Base-by-base conservation (phyloP, 257 asterid species). In the Rhazya stricta region DNA sequence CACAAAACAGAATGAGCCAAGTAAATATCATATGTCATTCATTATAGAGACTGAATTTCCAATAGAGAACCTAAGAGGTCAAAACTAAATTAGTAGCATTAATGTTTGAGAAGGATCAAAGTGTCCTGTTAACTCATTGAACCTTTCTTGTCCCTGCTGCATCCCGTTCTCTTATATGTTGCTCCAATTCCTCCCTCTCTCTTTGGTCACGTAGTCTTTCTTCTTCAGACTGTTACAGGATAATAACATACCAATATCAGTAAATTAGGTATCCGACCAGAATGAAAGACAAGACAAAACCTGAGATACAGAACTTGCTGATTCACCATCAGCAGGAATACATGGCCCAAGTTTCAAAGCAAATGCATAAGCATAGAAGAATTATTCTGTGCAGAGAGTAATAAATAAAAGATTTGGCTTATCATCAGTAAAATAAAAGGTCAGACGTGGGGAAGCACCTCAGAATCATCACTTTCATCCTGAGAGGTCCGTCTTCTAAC, bases 111-210 rank as follows among this genome's bases (percentile, higher is more conserved):
- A 30, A 68, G 4, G 41, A 37, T 9, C 27, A 23, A 18, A 46
- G 13, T 18, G 23, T 53, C 3, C 25, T 21, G 53, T 66, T 66
- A 58, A 67, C 54, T 45, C 11, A 57, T 16, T 15, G 56, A 77
- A 93, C 97, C 97, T 90, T 92, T 89, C 89, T 90, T 29, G 99
- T 94, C 60, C 91, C 90, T 13, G 96, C 96, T 51, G 96, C 96
- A 85, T 94, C 99, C 29, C 96, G 87, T 76, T 94, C 96, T 81
- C 87, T 90, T 32, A 94, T 67, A 81, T 88, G 93, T 29, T 29
- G 84, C 84, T 92, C 99, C 81, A 94, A 85, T 82, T 94, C 96
- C 85, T 94, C 97, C 79, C 81, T 88, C 82, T 90, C 99, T 78
- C 86, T 88, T 87, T 90, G 97, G 77, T 94, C 99, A 57, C 91